Conservation (phyloP, 2,329 filamentous ascomycete species). For the Aureobasidium namibiae region DNA sequence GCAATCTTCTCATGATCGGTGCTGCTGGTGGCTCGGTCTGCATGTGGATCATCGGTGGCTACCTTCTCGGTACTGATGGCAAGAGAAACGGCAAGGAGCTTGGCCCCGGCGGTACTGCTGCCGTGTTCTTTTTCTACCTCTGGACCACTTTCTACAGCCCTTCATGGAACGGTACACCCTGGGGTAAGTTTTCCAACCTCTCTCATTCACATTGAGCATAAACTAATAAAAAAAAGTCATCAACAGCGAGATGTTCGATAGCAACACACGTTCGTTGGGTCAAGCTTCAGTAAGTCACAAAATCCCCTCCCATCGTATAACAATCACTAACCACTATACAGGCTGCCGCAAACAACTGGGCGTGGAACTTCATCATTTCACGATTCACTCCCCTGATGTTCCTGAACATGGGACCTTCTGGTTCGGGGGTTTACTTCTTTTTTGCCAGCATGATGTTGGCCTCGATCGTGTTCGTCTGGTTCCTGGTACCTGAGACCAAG, state of each 20-base stretch:
- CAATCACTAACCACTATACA: neutral
- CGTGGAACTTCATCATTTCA: constrained; percentile 61
- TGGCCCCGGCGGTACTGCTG: constrained; percentile 47
- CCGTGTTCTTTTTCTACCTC: constrained; percentile 65
- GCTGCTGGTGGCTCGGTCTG: constrained; percentile 53
- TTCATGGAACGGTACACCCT: constrained; percentile 48
- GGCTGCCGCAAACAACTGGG: constrained; percentile 65
- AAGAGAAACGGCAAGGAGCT: constrained; percentile 35
- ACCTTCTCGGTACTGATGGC: constrained; percentile 39
- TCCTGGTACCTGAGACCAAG: constrained; percentile 37
- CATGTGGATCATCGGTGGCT: constrained; percentile 58
- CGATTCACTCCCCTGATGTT: constrained; percentile 61
- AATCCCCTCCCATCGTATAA: too few species aligned
- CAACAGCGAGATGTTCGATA: constrained; percentile 66
- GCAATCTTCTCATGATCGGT: constrained; percentile 58
- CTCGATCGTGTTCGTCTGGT: constrained; percentile 38
- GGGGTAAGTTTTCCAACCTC: constrained; percentile 30
- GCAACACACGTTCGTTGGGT: constrained; percentile 59
- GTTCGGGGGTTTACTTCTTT: constrained; percentile 36
- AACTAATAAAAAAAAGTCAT: constrained; percentile 38
- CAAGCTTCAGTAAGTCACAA: constrained; percentile 46
- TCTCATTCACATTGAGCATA: too few species aligned
- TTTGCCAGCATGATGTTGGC: constrained; percentile 41
- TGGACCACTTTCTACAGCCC: constrained; percentile 66
- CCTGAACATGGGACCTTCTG: constrained; percentile 30